These are phyloP conservation scores for Anisodus acutangulus DNA, from an alignment of 257 asterid genomes.

Conservation along the genomic window DNA sequence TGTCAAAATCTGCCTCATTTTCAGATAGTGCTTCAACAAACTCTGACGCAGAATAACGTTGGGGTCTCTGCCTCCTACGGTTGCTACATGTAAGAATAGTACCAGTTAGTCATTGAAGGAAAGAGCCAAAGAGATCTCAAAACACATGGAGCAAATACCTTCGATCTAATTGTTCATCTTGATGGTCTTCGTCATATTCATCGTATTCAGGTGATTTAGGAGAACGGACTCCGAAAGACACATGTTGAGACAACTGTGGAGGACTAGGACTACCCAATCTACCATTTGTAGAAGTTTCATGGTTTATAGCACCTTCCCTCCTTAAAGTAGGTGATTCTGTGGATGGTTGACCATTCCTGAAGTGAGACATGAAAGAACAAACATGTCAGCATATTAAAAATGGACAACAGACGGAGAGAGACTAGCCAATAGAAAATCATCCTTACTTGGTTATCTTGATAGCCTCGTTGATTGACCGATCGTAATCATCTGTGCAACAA, in stretches of 20 bases:
- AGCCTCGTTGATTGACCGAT: slow-evolving; percentile 91
- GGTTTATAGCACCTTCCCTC: slow-evolving; percentile 55
- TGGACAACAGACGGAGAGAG: neutral
- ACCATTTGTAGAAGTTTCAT: slow-evolving; percentile 68
- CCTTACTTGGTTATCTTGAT: slow-evolving; percentile 89
- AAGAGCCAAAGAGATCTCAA: slow-evolving; percentile 10
- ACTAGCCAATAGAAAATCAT: neutral
- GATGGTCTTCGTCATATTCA: slow-evolving; percentile 52
- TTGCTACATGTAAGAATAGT: slow-evolving; percentile 47
- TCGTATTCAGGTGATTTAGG: slow-evolving; percentile 66
- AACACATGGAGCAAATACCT: slow-evolving; percentile 51
- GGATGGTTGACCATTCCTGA: slow-evolving; percentile 68
- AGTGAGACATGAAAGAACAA: slow-evolving; percentile 23
- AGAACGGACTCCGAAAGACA: slow-evolving; percentile 52
- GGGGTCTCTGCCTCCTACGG: slow-evolving; percentile 87
- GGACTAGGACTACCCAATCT: slow-evolving; percentile 55
- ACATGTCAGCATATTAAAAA: slow-evolving; percentile 10
- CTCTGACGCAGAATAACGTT: slow-evolving; percentile 69
- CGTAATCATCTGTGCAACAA: slow-evolving; percentile 81
- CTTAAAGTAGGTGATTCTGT: slow-evolving; percentile 63
- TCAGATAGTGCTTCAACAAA: slow-evolving; percentile 77
- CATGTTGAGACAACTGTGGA: slow-evolving; percentile 54
- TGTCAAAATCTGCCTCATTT: slow-evolving; percentile 73
- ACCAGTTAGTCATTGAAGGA: neutral
- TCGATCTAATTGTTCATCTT: slow-evolving; percentile 65